Conservation (phyloP, 2,329 filamentous ascomycete species). For the Pestalotiopsis sp. region DNA sequence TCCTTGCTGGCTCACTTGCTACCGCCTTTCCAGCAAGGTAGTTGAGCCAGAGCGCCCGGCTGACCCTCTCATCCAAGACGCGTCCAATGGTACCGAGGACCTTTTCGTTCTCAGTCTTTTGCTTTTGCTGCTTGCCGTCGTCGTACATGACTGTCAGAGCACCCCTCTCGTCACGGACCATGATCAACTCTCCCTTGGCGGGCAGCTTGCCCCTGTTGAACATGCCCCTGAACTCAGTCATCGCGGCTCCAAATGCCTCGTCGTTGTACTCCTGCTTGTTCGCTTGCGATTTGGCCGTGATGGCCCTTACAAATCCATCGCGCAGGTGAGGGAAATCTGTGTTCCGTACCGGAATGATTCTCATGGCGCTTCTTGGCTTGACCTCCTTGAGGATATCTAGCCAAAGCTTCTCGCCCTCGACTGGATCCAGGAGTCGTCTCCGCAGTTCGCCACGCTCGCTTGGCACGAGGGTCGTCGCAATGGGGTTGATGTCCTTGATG, state of each 20-base stretch:
- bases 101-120: conserved; percentile 50
- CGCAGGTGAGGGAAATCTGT: conserved; percentile 93
- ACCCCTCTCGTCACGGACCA: conserved; percentile 68
- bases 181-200: conserved; percentile 75
- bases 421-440: conserved; percentile 67
- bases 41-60: conserved; percentile 81
- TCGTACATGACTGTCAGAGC: conserved; percentile 68
- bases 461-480: conserved; percentile 80
- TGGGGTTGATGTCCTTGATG: conserved; percentile 71
- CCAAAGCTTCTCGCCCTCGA: conserved; percentile 73
- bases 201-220: conserved; percentile 80
- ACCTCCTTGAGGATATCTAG: conserved; percentile 64
- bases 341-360: conserved; percentile 86
- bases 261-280: conserved; percentile 59
- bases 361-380: conserved; percentile 73
- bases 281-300: conserved; percentile 70
- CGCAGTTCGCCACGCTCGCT: conserved; percentile 77
- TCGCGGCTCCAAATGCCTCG: conserved; percentile 72
- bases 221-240: conserved; percentile 77
- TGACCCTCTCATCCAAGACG: conserved; percentile 77
- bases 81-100: conserved; percentile 64
- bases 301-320: conserved; percentile 85
- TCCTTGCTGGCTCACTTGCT: conserved; percentile 77
- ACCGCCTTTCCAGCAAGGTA: conserved; percentile 87
- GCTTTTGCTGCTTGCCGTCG: conserved; percentile 39